A percentile compares a stretch with the other conserved stretches of the same genome.
These are phyloP conservation scores for Fusarium buxicola DNA, from an alignment of 2,329 filamentous ascomycete species.

Conservation along the genomic window DNA sequence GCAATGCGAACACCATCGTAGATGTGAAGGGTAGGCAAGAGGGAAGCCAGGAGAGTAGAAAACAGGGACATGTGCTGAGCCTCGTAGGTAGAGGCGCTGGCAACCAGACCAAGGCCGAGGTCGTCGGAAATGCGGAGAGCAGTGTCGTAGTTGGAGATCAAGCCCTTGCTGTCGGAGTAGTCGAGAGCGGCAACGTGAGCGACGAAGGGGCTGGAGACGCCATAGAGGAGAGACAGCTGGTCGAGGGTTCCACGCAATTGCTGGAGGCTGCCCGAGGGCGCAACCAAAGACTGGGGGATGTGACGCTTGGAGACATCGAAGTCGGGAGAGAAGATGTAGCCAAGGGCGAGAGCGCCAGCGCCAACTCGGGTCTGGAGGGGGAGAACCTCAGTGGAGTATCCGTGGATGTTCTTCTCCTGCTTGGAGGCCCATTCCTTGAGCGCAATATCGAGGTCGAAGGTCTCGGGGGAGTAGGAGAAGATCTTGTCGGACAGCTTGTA, in stretches of 20 bases:
- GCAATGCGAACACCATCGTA: slow-evolving; percentile 89
- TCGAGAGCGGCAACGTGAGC: slow-evolving; percentile 93
- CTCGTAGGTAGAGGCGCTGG: slow-evolving; percentile 89
- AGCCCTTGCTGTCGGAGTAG: slow-evolving; percentile 75
- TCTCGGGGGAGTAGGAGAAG: slow-evolving; percentile 95
- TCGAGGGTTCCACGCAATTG: slow-evolving; percentile 87
- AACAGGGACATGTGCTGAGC: slow-evolving; percentile 96
- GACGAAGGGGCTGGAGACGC: slow-evolving; percentile 91
- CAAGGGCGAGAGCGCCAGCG: slow-evolving; percentile 89
- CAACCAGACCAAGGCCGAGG: slow-evolving; percentile 85
- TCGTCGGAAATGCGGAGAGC: slow-evolving; percentile 88
- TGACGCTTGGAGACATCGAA: slow-evolving; percentile 92
- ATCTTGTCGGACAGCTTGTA: slow-evolving; percentile 97
- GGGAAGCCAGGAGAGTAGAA: slow-evolving; percentile 80
- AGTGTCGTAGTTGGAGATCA: slow-evolving; percentile 88
- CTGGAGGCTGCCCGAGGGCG: slow-evolving; percentile 83
- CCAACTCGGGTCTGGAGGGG: slow-evolving; percentile 88
- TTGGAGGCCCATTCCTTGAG: slow-evolving; percentile 80
- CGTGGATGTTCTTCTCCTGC: slow-evolving; percentile 82
- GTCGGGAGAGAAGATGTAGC: slow-evolving; percentile 98
- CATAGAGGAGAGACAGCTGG: slow-evolving; percentile 91
- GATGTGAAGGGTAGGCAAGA: slow-evolving; percentile 86
- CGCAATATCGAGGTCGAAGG: slow-evolving; percentile 89
- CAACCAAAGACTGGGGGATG: slow-evolving; percentile 90
- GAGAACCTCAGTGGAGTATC: slow-evolving; percentile 81